Evolutionary conservation across 176 grass and related monocot species (phyloP), one percentile per base, ranked within the genome.

Genomic region (Guadua angustifolia): DNA sequence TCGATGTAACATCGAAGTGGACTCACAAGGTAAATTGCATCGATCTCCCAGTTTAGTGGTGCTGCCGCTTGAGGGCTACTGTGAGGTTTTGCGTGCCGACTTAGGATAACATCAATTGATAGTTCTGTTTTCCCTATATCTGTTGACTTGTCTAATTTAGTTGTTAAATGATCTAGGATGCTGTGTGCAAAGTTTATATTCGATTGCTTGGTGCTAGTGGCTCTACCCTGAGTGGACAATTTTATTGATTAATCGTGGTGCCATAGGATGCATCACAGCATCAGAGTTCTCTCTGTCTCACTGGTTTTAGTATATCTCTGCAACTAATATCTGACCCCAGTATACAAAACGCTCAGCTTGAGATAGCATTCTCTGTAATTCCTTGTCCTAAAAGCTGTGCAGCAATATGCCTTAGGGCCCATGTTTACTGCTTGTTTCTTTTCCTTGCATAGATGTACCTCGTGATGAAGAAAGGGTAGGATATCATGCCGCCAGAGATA

Each of bases 381-480:
- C 1, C 50, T 10, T 51, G 40, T 38, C 79, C 9, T 32, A 25
- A 82, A 61, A 67, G 74, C 19, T 32, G 47, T 39, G 38, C n/a
- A n/a, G n/a, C n/a, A n/a, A n/a, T n/a, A 59, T 84, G 29, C 44
- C 40, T 73, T 67, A 3, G 17, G 51, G 18, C 70, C 36, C 24
- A 46, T 87, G 72, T 88, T 80, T 58, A 89, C 73, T 43, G 7
- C 39, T 77, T 17, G 21, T n/a, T 75, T 58, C 18, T 78, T 38
- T 59, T 38, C 59, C 10, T 70, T 80, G 21, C 40, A 65, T 85
- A 94, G 92, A 92, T 87, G 61, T 79, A 52, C 73, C 89, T 52
- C 92, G 82, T 32, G 92, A 94, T 53, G 92, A 94, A 76, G 92
- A 94, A 62, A 89, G 92, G 82, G 70, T 74, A 73, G 89, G 73